Evolutionary conservation across 2,329 filamentous ascomycete genomes (phyloP).

Genomic region (Trichoderma brevicompactum): DNA sequence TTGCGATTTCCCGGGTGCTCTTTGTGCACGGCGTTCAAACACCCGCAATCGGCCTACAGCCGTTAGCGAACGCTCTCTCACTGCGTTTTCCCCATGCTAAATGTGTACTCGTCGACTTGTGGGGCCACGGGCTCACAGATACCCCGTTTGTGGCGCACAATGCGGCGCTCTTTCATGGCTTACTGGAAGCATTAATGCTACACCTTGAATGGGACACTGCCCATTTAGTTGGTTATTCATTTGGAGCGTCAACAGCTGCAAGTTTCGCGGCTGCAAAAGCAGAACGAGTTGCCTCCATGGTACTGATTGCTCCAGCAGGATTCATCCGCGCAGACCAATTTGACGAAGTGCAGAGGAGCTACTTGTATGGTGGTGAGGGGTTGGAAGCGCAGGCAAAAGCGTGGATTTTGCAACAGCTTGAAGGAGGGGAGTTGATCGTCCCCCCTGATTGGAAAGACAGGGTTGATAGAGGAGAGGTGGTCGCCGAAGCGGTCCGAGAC

Average conservation of each 20-base stretch:
- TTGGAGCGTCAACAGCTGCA: neutral
- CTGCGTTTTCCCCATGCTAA: slow-evolving; percentile 11
- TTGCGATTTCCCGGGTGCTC: slow-evolving; percentile 3
- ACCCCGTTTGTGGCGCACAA: slow-evolving; percentile 7
- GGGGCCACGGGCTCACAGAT: slow-evolving; percentile 24
- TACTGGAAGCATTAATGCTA: slow-evolving; percentile 5
- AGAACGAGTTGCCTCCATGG: slow-evolving; percentile 11
- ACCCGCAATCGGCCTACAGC: slow-evolving; percentile 7
- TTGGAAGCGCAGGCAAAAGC: neutral
- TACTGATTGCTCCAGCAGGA: slow-evolving; percentile 5
- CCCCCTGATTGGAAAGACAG: slow-evolving; percentile 13
- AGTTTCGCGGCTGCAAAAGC: slow-evolving; percentile 7
- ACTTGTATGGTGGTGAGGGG: slow-evolving; percentile 13
- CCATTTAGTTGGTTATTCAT: slow-evolving; percentile 10
- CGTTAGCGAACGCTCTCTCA: slow-evolving; percentile 2
- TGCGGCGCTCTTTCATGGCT: neutral
- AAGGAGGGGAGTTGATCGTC: slow-evolving; percentile 1
- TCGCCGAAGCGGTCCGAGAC: slow-evolving; percentile 18
- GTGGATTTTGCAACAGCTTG: neutral
- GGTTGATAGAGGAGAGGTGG: slow-evolving; percentile 10
- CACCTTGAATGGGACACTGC: neutral
- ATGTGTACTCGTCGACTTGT: slow-evolving; percentile 18
- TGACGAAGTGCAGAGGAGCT: neutral
- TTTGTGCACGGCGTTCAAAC: slow-evolving; percentile 19
- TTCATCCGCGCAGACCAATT: neutral